Evolutionary conservation across 129 eudicot species (phyloP), one percentile per base, ranked within the genome.

Genomic region (Cynara cardunculus): DNA sequence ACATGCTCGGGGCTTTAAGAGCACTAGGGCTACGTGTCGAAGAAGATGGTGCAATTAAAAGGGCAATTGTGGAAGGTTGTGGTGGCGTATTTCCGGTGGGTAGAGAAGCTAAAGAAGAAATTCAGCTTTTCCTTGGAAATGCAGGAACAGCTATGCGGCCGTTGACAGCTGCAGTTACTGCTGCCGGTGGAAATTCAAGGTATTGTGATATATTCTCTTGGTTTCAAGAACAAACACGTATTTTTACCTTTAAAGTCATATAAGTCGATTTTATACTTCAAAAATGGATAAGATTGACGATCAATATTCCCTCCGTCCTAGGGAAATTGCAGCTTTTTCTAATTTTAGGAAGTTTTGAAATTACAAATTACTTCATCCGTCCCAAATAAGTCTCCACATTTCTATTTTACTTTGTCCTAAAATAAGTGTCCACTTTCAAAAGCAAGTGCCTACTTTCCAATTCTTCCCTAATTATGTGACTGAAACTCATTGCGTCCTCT

Each of bases 61-160:
- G 91, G 41, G 99, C 97, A 68, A 46, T 88, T 34, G 97, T 95
- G 64, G 94, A 90, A 84, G 99, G 99, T 82, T 92, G 89, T 71
- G 93, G 97, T 81, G 99, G 99, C 44, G 74, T 83, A 59, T 95
- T 95, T 84, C 99, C 97, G 31, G 92, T 82, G 22, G 91, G 97
- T 78, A 90, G 84, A 85, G 99, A 88, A 44, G 80, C 90, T 56
- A 88, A 73, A 56, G 94, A 87, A 9, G 97, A 95, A 84, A 86
- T 92, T 74, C 89, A 92, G 73, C 99, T 95, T 72, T 95, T 95
- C 88, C 89, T 95, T 53, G 99, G 97, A 72, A 95, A 95, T 87
- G 99, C 97, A 68, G 99, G 99, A 78, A 92, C 99, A 5, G 97
- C 97, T n/a, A 95, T 95, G 99, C 94, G 97, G 37, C 99, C 99